These are phyloP conservation scores for Exophiala spinifera DNA, from an alignment of 2,329 filamentous ascomycete genomes.

Conservation along the genomic window DNA sequence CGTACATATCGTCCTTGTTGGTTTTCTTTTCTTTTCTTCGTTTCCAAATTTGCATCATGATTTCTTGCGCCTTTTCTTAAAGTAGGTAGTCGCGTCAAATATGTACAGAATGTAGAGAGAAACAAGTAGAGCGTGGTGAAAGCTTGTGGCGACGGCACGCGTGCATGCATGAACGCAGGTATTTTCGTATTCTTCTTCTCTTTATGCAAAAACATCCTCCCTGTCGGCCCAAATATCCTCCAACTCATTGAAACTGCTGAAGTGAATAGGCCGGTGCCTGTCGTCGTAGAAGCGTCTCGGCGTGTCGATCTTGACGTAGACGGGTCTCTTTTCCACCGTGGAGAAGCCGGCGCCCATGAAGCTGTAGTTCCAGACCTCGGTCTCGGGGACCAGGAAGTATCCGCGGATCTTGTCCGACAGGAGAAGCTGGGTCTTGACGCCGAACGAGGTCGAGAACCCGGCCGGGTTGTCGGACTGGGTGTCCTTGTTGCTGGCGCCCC, in stretches of 20 bases:
- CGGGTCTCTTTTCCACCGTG: constrained; percentile 81
- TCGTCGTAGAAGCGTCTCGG: constrained; percentile 85
- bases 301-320: constrained; percentile 91
- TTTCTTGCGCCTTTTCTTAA: too few species aligned
- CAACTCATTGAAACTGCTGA: constrained; percentile 94
- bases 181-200: too few species aligned
- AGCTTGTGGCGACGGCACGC: too few species aligned
- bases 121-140: too few species aligned
- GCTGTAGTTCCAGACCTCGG: constrained; percentile 92
- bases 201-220: constrained; percentile 85
- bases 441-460: constrained; percentile 88
- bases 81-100: too few species aligned
- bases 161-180: too few species aligned
- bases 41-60: too few species aligned
- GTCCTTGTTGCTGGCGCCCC: constrained; percentile 96
- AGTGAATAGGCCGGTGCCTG: constrained; percentile 87
- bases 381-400: constrained; percentile 93
- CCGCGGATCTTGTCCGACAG: constrained; percentile 91
- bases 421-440: constrained; percentile 90
- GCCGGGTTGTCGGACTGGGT: constrained; percentile 86
- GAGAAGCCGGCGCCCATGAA: constrained; percentile 93
- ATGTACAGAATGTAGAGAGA: too few species aligned
- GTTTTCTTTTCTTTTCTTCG: too few species aligned
- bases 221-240: constrained; percentile 96
- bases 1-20: too few species aligned